Evolutionary conservation across 371 early-diverging fungal species (phyloP), one percentile per base, ranked within the genome.

Genomic region (Mucor lusitanicus): DNA sequence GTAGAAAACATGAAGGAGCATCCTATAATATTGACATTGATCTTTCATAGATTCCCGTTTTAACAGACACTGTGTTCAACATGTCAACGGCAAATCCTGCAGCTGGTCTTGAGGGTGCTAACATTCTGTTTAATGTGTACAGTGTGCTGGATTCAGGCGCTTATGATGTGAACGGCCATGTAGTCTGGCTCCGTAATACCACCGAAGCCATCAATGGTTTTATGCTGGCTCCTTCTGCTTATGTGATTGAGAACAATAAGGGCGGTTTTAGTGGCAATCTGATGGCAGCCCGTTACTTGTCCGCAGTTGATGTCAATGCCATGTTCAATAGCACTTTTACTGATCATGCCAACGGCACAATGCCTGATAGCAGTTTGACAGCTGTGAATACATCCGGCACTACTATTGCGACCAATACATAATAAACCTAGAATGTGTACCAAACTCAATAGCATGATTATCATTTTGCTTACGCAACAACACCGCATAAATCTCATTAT

Each of bases 1-100:
- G 33, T 33, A 33, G 7, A 33, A 8, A 33, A 6, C 6, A 33
- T 3, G 33, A 33, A 13, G 3, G 8, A 25, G 4, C 25, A n/a
- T 6, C 23, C 25, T 28, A 15, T 6, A 8, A 17, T 3, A 9
- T 27, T 39, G 3, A 30, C 30, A 30, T 56, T 42, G 3, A 44
- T 23, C 13, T 28, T 23, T 30, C 3, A 28, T 50, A 65, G 66
- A 50, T 65, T 59, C 66, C 66, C 37, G 28, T 65, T 1, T 12
- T 37, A 30, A 53, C 37, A 25, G 30, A 53, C 50, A 50, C 66
- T 7, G 25, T 59, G 2, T 65, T 65, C 28, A 59, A 59, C 17
- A 59, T 65, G 66, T 59, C 65, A 59, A 65, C 65, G 35, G 32
- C 44, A 25, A 65, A 65, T 37, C 65, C 65, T n/a, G 59, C 65